Evolutionary conservation across 257 asterid genomes (phyloP).

Genomic region (Ligustrum vulgare): DNA sequence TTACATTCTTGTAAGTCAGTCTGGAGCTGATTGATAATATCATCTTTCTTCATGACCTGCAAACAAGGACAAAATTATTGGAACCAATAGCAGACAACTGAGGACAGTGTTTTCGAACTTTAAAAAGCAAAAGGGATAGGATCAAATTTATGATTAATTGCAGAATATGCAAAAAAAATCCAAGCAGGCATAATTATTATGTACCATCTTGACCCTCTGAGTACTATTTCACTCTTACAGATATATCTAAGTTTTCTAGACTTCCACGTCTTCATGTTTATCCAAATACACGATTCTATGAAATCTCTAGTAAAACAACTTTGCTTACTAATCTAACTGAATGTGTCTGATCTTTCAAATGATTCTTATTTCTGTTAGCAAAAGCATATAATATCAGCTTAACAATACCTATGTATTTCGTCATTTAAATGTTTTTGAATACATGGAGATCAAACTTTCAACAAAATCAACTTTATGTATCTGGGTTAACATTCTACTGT

Average conservation of each 20-base stretch:
- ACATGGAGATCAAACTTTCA: not conserved
- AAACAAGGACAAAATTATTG: slow-evolving; percentile 4
- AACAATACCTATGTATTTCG: not conserved
- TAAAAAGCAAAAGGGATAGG: not conserved
- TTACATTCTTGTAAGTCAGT: slow-evolving; percentile 74
- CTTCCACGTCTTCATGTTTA: not conserved
- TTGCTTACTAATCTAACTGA: not conserved
- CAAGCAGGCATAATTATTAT: not conserved
- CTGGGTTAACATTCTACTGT: not conserved
- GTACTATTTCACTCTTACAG: not conserved
- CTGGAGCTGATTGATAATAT: slow-evolving; percentile 63
- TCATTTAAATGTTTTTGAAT: not conserved
- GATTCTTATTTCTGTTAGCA: not conserved
- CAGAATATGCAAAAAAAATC: not conserved
- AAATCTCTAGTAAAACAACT: not conserved
- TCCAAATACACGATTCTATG: not conserved
- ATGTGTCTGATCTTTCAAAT: not conserved
- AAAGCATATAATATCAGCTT: not conserved
- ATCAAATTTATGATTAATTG: not conserved
- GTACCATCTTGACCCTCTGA: not conserved
- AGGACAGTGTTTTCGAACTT: not conserved
- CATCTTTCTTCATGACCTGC: slow-evolving; percentile 84
- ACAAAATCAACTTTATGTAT: not conserved
- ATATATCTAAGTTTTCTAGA: not conserved
- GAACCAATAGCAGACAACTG: not conserved